Evolutionary conservation across 1,139 yeast genomes (phyloP).

Genomic region (Scheffersomyces segobiensis): DNA sequence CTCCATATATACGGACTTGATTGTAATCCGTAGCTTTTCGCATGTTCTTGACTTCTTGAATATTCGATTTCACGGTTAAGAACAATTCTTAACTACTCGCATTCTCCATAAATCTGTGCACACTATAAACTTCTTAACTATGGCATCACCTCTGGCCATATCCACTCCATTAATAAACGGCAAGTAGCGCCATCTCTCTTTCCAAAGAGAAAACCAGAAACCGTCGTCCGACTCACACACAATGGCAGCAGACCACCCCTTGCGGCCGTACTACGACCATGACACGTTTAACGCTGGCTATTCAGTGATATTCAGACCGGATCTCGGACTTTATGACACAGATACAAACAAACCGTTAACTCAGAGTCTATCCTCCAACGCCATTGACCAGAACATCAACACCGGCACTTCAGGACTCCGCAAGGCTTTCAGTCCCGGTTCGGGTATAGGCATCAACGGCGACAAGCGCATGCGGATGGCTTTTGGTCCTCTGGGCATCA

Average conservation of each 20-base stretch:
- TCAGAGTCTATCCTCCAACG: conserved; percentile 9
- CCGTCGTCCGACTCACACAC: background rate
- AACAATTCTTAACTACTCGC: background rate
- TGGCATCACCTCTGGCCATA: background rate
- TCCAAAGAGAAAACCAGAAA: background rate
- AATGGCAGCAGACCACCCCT: conserved; percentile 8
- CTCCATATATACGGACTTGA: no score
- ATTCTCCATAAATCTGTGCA: background rate
- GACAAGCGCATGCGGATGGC: background rate
- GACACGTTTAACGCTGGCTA: conserved; percentile 70
- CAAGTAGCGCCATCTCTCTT: background rate
- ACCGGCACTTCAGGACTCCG: conserved; percentile 6
- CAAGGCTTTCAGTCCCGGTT: conserved; percentile 17
- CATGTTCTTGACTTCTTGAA: no score
- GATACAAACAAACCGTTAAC: conserved; percentile 37
- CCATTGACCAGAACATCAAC: conserved; percentile 4
- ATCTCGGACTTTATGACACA: conserved; percentile 55
- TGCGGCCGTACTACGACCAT: conserved; percentile 75
- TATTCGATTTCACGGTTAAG: no score
- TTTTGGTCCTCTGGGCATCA: background rate
- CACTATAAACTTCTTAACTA: background rate
- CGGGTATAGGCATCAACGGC: conserved; percentile 24
- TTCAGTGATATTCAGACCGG: conserved; percentile 60
- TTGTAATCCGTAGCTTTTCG: no score
- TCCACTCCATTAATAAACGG: background rate